Percentiles rank a stretch among this genome's conserved stretches.
phyloP scores from a whole-genome alignment of 2,329 filamentous ascomycete genomes.

The Phymatotrichopsis omnivora region DNA sequence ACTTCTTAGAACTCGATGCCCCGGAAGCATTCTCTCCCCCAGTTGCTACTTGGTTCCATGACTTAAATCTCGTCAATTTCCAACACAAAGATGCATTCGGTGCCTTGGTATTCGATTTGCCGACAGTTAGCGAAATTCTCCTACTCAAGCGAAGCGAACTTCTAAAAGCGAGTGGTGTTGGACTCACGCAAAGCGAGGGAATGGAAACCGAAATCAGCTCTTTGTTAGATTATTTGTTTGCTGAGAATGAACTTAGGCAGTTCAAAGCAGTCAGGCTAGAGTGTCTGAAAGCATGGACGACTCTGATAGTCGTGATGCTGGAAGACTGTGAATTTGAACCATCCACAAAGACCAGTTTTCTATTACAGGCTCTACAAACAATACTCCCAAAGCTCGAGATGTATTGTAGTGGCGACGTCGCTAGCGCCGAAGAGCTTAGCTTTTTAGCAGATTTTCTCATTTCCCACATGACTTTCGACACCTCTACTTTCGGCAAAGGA shows the following conservation, averaged over 20 bases:
- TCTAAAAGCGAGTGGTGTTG: conserved; percentile 40
- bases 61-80: conserved; percentile 24
- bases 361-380: conserved; percentile 76
- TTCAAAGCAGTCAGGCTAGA: conserved; percentile 44
- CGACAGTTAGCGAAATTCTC: conserved; percentile 63
- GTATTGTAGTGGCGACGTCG: conserved; percentile 57
- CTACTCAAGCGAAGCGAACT: conserved; percentile 57
- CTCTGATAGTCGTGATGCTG: conserved; percentile 72
- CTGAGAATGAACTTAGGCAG: conserved; percentile 35
- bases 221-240: conserved; percentile 49
- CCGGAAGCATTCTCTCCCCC: conserved; percentile 34
- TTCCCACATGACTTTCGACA: conserved; percentile 36
- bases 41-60: conserved; percentile 23
- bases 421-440: conserved; percentile 41
- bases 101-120: conserved; percentile 44
- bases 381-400: conserved; percentile 79
- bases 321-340: conserved; percentile 71
- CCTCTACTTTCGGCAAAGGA: conserved; percentile 37
- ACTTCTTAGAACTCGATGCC: conserved; percentile 66
- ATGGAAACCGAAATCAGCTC: conserved; percentile 49
- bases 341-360: conserved; percentile 61
- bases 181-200: conserved; percentile 42
- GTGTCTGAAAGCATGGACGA: conserved; percentile 73
- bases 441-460: conserved; percentile 31
- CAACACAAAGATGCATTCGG: conserved; percentile 26